Conservation (phyloP, 352 stramenopile genomes). For the Pythium diclinum region DNA sequence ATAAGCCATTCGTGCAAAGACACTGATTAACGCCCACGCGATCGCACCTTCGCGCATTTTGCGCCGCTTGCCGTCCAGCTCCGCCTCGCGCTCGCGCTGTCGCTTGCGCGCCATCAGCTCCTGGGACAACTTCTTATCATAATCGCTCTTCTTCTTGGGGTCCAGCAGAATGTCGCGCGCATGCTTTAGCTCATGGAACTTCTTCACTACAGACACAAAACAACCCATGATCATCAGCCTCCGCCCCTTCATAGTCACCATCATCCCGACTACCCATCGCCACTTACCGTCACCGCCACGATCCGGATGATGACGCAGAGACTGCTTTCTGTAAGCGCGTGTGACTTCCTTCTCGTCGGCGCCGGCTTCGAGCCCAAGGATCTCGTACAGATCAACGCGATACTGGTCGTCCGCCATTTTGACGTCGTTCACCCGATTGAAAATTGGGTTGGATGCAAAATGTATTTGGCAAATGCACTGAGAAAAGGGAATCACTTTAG, state of each 20-base stretch:
- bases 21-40: neutral
- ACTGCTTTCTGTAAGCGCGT: conserved; percentile 85
- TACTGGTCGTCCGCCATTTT: conserved; percentile 35
- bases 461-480: conserved; percentile 11
- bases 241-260: neutral
- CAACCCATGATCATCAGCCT: conserved; percentile 7
- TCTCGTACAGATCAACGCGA: conserved; percentile 63
- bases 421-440: neutral
- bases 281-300: conserved; percentile 69
- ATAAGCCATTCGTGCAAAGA: neutral
- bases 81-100: conserved; percentile 57
- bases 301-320: conserved; percentile 73
- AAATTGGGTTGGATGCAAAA: neutral
- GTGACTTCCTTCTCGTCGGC: conserved; percentile 64
- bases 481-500: conserved; percentile 7
- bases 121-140: conserved; percentile 73
- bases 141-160: conserved; percentile 75
- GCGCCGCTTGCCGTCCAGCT: conserved; percentile 53
- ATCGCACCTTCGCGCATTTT: conserved; percentile 49
- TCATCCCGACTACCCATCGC: neutral
- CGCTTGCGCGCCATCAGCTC: conserved; percentile 64
- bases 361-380: conserved; percentile 68
- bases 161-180: conserved; percentile 74
- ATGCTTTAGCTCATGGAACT: conserved; percentile 80
- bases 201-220: conserved; percentile 46